Evolutionary conservation across 2,329 filamentous ascomycete genomes (phyloP).

Genomic region (Claviceps pazoutovae): DNA sequence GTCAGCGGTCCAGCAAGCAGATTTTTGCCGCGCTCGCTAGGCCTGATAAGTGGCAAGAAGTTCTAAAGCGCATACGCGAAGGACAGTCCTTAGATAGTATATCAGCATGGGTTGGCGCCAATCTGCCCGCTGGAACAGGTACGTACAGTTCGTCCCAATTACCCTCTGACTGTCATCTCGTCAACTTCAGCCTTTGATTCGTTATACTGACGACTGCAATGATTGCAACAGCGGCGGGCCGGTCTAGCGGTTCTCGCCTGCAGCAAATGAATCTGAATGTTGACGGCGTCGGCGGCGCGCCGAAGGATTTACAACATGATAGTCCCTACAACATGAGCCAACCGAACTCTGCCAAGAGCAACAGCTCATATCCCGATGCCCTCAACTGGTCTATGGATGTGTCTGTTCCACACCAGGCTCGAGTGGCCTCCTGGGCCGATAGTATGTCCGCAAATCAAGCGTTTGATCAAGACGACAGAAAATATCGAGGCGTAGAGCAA

Average conservation of each 20-base stretch:
- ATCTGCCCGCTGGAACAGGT: slow-evolving; percentile 18
- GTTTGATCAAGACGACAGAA: slow-evolving; percentile 16
- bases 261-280: slow-evolving; percentile 16
- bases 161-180: slow-evolving; percentile 9
- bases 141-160: slow-evolving; percentile 9
- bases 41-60: slow-evolving; percentile 38
- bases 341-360: slow-evolving; percentile 30
- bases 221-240: slow-evolving; percentile 15
- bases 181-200: slow-evolving; percentile 1
- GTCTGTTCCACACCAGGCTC: slow-evolving; percentile 26
- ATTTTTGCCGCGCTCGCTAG: slow-evolving; percentile 40
- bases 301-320: slow-evolving; percentile 26
- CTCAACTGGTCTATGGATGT: slow-evolving; percentile 32
- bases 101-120: slow-evolving; percentile 36
- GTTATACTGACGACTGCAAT: slow-evolving; percentile 8
- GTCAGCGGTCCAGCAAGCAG: slow-evolving; percentile 40
- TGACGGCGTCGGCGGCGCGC: slow-evolving; percentile 16
- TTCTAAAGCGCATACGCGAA: slow-evolving; percentile 36
- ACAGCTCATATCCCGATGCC: slow-evolving; percentile 30
- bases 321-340: slow-evolving; percentile 39
- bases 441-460: slow-evolving; percentile 21
- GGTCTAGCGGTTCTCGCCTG: slow-evolving; percentile 3
- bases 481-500: slow-evolving; percentile 31
- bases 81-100: slow-evolving; percentile 42
- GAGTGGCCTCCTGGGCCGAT: slow-evolving; percentile 38